Conservation (phyloP, 1,284 basidiomycete species). For the Exobasidium cylindrosporum region DNA sequence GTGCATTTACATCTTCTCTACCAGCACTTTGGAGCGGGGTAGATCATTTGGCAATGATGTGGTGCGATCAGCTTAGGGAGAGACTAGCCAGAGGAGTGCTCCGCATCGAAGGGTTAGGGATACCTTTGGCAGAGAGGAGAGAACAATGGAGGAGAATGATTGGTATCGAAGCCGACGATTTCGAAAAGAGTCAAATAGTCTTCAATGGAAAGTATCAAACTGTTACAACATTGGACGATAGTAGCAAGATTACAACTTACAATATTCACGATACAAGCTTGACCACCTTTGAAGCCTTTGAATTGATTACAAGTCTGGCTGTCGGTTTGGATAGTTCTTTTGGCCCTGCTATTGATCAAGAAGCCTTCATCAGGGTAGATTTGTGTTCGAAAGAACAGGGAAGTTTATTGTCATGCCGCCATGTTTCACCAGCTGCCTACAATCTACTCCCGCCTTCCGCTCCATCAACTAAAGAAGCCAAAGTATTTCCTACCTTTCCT, state of each 20-base stretch:
- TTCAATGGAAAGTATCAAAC: background rate
- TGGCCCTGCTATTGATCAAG: conserved; percentile 11
- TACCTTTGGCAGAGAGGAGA: background rate
- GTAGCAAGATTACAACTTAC: background rate
- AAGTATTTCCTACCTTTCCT: conserved; percentile 15
- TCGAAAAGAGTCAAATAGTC: background rate
- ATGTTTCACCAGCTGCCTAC: conserved; percentile 14
- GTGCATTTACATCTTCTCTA: conserved; percentile 73
- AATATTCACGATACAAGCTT: background rate
- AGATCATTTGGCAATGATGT: conserved; percentile 93
- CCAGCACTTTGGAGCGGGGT: conserved; percentile 91
- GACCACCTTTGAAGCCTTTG: conserved; percentile 17
- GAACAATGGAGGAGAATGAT: conserved; percentile 2
- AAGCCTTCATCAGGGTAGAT: background rate
- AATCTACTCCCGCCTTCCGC: conserved; percentile 22
- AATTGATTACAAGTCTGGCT: conserved; percentile 43
- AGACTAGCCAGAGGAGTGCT: conserved; percentile 64
- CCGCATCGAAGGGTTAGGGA: conserved; percentile 16
- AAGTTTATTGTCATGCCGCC: conserved; percentile 14
- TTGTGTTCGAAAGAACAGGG: background rate
- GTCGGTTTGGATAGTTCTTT: conserved; percentile 31
- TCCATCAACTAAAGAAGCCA: background rate
- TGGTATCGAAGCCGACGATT: conserved; percentile 6
- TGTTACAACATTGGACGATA: background rate
- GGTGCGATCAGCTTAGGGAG: conserved; percentile 96